A percentile compares a stretch with the other conserved stretches of the same genome.
phyloP scores from a whole-genome alignment of 169 alveolate genomes.

The Toxoplasma gondii region DNA sequence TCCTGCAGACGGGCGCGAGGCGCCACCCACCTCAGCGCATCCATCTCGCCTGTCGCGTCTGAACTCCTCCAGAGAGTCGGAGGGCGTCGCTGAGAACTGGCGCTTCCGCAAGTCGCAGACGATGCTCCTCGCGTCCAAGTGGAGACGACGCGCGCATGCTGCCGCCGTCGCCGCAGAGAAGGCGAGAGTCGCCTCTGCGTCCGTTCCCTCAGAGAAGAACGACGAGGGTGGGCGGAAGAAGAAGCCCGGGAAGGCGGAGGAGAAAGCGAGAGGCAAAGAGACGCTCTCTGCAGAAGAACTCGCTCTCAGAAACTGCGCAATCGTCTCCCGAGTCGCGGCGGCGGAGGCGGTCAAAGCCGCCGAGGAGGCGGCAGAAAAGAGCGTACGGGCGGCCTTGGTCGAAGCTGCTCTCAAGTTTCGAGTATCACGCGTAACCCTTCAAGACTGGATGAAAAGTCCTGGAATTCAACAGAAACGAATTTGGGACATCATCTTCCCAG shows the following conservation, averaged over 20 bases:
- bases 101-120: neutral
- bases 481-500: constrained; percentile 15
- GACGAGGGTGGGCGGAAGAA: neutral
- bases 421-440: neutral
- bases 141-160: neutral
- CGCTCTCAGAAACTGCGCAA: neutral
- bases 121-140: neutral
- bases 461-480: neutral
- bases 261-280: neutral
- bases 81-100: too few relatives aligned
- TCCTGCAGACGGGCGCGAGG: too few relatives aligned
- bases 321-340: neutral
- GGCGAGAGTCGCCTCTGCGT: neutral
- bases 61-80: too few relatives aligned
- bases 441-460: neutral
- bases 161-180: constrained; percentile 1
- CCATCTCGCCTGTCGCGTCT: too few relatives aligned
- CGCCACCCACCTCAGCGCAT: too few relatives aligned
- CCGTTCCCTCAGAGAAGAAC: neutral
- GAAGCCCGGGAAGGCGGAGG: neutral
- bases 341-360: neutral
- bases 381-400: neutral
- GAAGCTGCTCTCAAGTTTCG: constrained; percentile 5
- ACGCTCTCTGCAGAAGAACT: neutral
- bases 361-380: neutral